Evolutionary conservation across 257 asterid species (phyloP).

Genomic region (Fraxinus americana): DNA sequence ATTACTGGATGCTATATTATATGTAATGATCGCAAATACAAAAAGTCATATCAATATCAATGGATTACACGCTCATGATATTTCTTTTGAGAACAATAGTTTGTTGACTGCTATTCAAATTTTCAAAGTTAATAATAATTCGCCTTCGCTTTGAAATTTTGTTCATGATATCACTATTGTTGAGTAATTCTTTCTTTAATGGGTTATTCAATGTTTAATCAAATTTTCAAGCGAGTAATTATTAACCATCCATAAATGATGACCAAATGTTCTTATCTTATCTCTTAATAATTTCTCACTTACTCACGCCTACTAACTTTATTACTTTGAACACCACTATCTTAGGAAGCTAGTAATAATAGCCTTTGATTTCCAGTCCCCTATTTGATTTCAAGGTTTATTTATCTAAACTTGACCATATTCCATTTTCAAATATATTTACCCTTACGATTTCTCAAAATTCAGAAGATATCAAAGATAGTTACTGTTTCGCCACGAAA

Average conservation of each 20-base stretch:
- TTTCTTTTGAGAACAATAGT: background rate
- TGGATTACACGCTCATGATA: background rate
- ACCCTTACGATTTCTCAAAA: no score
- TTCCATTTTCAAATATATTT: no score
- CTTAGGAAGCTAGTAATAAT: background rate
- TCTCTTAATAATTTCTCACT: background rate
- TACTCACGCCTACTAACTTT: background rate
- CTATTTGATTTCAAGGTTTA: no score
- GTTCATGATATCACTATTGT: background rate
- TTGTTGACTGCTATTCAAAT: background rate
- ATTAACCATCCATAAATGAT: background rate
- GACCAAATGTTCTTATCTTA: background rate
- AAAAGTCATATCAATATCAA: background rate
- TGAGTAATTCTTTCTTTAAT: no score
- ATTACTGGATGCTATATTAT: background rate
- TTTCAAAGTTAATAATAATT: background rate
- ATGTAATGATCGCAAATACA: background rate
- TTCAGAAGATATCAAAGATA: no score
- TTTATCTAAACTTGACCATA: no score
- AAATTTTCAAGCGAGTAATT: background rate
- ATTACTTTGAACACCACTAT: no score
- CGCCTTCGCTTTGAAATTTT: background rate
- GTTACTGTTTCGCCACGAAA: no score
- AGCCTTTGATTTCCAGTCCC: background rate
- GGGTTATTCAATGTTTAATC: no score